Base-by-base conservation (phyloP, 2,329 filamentous ascomycete species). In the Colletotrichum magnum region DNA sequence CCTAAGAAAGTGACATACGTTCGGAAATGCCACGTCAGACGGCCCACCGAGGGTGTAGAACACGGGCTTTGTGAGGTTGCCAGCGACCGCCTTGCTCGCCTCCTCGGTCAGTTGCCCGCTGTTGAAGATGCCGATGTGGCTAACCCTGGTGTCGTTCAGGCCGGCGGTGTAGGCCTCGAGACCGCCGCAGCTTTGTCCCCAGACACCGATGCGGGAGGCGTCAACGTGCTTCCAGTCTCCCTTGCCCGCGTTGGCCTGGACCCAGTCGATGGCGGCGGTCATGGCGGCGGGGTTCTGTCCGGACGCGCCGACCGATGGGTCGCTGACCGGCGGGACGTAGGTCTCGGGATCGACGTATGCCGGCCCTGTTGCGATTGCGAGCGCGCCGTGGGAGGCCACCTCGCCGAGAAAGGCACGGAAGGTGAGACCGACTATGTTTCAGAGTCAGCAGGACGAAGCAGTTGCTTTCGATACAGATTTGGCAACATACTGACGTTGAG, bases 81-180 rank as follows among this genome's bases (percentile, higher is more conserved):
- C 64, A 0, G 59, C 64, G 4, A 63, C 18, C 0, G 51, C 43
- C 15, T 57, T 58, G 9, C 58, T 68, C 0, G 58, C 43, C 0
- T 28, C 21, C 39, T 57, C 64, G 7, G 32, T 51, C 4, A 63
- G 21, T 5, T 51, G 43, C 6, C 64, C 64, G 52, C 58, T 62
- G 7, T 63, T 68, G 64, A 68, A 68, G 18, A 68, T 64, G 18
- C 64, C 64, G 13, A 68, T 51, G 18, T 62, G 58, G n/a, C 43
- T 39, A 26, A 62, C 58, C 0, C 58, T 51, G 5, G 58, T 12
- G 36, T 68, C 64, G 36, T 63, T 58, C 16, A 58, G n/a, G 6
- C 58, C 58, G 24, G 64, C 64, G 16, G 48, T 24, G 18, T 68
- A 68, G 2, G 64, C 24, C 3, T 68, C 58, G 1, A 68, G 64